phyloP scores from a whole-genome alignment of 1,284 basidiomycete species.

The Moesziomyces sp. region DNA sequence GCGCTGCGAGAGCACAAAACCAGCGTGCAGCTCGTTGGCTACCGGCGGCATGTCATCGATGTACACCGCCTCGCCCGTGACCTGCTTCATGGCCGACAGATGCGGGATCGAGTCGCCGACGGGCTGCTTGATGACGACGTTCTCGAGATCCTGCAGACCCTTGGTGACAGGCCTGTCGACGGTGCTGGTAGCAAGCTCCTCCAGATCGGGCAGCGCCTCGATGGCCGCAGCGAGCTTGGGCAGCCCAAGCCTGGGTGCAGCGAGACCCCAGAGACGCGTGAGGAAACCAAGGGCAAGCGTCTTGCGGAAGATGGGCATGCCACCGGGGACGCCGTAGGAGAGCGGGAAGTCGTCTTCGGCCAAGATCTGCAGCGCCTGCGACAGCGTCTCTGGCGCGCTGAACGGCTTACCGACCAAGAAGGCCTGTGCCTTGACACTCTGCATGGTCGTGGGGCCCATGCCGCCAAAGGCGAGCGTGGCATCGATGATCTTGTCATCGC shows the following conservation, averaged over 20 bases:
- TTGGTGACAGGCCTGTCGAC: slow-evolving; percentile 46
- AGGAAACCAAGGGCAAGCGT: slow-evolving; percentile 68
- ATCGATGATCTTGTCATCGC: slow-evolving; percentile 39
- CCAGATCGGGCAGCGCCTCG: slow-evolving; percentile 36
- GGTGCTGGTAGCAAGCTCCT: slow-evolving; percentile 43
- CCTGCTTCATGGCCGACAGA: slow-evolving; percentile 67
- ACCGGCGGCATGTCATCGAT: slow-evolving; percentile 67
- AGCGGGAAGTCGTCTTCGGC: slow-evolving; percentile 63
- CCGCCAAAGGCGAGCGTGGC: slow-evolving; percentile 67
- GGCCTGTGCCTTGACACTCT: slow-evolving; percentile 49
- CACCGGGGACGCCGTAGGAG: slow-evolving; percentile 67
- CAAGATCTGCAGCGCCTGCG: slow-evolving; percentile 36
- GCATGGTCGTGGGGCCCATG: slow-evolving; percentile 65
- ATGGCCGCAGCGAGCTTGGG: slow-evolving; percentile 13
- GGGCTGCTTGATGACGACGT: slow-evolving; percentile 50
- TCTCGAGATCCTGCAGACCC: slow-evolving; percentile 55
- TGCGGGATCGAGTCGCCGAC: slow-evolving; percentile 64
- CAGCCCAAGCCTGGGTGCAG: slow-evolving; percentile 43
- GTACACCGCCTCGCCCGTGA: slow-evolving; percentile 68
- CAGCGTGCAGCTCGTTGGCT: slow-evolving; percentile 65
- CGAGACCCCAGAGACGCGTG: slow-evolving; percentile 65
- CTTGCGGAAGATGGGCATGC: slow-evolving; percentile 68
- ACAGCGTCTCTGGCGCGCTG: slow-evolving; percentile 18
- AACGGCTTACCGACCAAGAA: slow-evolving; percentile 45
- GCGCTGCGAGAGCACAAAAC: slow-evolving; percentile 64